Percentiles rank a stretch among this genome's conserved stretches.
These are phyloP conservation scores for Peziza echinospora DNA, from an alignment of 495 filamentous ascomycete genomes.

Conservation along the genomic window DNA sequence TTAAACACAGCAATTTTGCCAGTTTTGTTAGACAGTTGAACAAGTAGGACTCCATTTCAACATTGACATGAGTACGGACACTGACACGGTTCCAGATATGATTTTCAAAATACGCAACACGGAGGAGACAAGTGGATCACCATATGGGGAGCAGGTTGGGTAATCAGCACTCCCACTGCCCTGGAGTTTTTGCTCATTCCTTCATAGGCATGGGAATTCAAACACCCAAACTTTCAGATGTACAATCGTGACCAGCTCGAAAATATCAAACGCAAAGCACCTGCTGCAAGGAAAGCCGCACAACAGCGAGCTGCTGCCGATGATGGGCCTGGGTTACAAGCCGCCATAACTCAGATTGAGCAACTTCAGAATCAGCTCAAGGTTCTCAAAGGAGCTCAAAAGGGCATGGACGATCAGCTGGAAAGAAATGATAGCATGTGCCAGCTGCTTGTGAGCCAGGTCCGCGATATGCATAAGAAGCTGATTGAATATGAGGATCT, in stretches of 20 bases:
- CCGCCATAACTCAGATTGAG: constrained; percentile 72
- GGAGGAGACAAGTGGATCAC: constrained; percentile 77
- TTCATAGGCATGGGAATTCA: constrained; percentile 68
- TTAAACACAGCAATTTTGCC: constrained; percentile 99
- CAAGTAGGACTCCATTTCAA: constrained; percentile 45
- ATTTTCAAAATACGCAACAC: constrained; percentile 97
- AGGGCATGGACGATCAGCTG: constrained; percentile 64
- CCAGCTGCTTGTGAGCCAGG: constrained; percentile 66
- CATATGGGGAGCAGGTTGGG: constrained; percentile 75
- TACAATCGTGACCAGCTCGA: constrained; percentile 94
- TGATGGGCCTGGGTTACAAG: constrained; percentile 17
- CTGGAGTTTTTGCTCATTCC: neutral
- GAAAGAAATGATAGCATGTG: constrained; percentile 69
- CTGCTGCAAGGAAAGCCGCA: constrained; percentile 62
- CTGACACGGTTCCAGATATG: constrained; percentile 21
- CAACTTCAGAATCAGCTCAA: constrained; percentile 68
- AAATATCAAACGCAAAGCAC: constrained; percentile 90
- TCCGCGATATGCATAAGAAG: constrained; percentile 71
- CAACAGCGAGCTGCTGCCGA: constrained; percentile 31
- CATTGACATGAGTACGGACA: neutral
- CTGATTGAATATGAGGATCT: constrained; percentile 58
- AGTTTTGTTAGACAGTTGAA: constrained; percentile 97
- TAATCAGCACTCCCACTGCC: neutral
- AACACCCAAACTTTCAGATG: constrained; percentile 86
- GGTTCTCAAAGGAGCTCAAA: constrained; percentile 79